phyloP scores from a whole-genome alignment of 2,329 filamentous ascomycete species.

The Aureobasidium subglaciale region DNA sequence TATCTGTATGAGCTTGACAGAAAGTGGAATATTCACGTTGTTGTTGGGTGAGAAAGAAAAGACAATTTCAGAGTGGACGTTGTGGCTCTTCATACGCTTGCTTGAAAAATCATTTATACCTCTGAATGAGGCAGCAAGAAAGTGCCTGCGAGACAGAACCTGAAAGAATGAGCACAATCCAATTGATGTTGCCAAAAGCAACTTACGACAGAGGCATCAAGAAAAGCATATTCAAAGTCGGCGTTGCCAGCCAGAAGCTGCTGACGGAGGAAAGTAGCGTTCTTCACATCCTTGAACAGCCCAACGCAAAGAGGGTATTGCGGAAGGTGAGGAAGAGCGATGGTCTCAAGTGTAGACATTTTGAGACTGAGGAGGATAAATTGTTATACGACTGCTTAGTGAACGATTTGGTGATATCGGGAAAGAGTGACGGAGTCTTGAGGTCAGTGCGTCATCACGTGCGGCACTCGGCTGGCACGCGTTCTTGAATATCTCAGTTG shows the following conservation, averaged over 20 bases:
- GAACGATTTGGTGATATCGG: background rate
- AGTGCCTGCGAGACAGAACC: conserved; percentile 65
- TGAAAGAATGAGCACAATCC: conserved; percentile 27
- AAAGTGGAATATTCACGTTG: conserved; percentile 52
- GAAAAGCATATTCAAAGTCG: conserved; percentile 86
- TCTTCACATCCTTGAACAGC: conserved; percentile 69
- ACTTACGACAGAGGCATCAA: conserved; percentile 71
- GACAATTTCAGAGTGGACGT: conserved; percentile 84
- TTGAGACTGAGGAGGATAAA: background rate
- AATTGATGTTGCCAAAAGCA: background rate
- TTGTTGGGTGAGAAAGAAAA: conserved; percentile 72
- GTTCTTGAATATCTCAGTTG: background rate
- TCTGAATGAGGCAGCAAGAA: conserved; percentile 68
- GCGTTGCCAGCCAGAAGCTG: conserved; percentile 80
- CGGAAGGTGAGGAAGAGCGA: conserved; percentile 71
- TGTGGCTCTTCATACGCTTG: conserved; percentile 64
- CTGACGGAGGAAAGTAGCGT: conserved; percentile 68
- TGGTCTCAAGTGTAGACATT: conserved; percentile 54
- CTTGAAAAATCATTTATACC: conserved; percentile 62
- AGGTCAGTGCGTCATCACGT: conserved; percentile 2
- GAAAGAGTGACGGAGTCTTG: background rate
- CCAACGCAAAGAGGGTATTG: conserved; percentile 62
- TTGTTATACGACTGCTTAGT: background rate
- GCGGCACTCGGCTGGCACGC: background rate
- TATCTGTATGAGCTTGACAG: too few species aligned